Evolutionary conservation across 2,329 filamentous ascomycete genomes (phyloP), one percentile per base, ranked within the genome.

Genomic region (Penicillium verrucosum): DNA sequence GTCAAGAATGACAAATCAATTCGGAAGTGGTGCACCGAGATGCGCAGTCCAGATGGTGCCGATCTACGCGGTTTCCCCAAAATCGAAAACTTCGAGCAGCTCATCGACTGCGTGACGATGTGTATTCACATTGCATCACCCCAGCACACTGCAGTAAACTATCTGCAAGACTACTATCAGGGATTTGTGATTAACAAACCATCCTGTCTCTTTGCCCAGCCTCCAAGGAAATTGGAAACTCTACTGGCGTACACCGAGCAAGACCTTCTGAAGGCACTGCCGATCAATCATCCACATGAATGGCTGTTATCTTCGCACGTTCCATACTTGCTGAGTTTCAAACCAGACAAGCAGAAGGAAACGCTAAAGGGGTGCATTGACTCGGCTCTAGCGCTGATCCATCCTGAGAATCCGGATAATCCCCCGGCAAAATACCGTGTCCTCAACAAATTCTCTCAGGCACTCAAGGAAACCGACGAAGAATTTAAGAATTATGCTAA

Each of bases 81-180:
- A 2, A 55, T 58, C 29, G n/a, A 18, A 34, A 54, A 51, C 5
- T 44, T 58, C 14, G 34, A 14, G 14, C 34, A 51, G 12, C 51
- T 58, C 5, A 41, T 58, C 10, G 56, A 58, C 42, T 58, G 56
- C 11, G 51, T 58, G 34, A 58, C 56, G 1, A 58, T 58, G 56
- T 58, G 56, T 46, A 58, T 58, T 34, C 56, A 58, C 34, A 45
- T 58, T 18, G 56, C 56, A 14, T 58, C 56, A 3, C 56, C 56
- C 12, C 56, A 58, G 18, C 56, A 58, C 25, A 58, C 56, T 2
- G 56, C 56, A 7, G 56, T 58, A 16, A 58, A 58, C 14, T 58
- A 58, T 23, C 51, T 58, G n/a, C 56, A 58, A 51, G 36, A 55
- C 40, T 58, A 58, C 41, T 58, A 58, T 23, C 56, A 58, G 23